These are phyloP conservation scores for Oryza officinalis DNA, from an alignment of 176 grass and related monocot genomes.

Conservation along the genomic window DNA sequence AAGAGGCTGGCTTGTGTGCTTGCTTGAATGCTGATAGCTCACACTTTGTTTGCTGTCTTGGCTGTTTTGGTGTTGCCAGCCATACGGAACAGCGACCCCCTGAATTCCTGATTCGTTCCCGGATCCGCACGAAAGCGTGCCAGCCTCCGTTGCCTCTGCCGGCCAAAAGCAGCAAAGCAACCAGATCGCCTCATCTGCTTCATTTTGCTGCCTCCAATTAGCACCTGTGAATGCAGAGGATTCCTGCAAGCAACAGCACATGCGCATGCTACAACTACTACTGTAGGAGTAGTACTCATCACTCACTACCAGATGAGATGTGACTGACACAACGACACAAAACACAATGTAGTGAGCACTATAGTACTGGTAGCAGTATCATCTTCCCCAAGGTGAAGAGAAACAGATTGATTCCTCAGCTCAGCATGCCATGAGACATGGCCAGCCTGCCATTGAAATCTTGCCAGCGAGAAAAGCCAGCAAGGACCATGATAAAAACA, in stretches of 20 bases:
- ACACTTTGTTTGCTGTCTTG: background rate
- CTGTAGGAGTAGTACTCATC: too few relatives aligned
- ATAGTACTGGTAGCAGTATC: too few relatives aligned
- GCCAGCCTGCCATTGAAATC: constrained; percentile 10
- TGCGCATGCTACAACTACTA: too few relatives aligned
- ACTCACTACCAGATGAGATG: background rate
- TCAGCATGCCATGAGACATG: background rate
- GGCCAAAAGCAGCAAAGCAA: background rate
- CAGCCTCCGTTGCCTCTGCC: background rate
- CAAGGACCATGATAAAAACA: background rate
- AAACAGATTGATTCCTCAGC: background rate
- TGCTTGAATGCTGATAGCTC: background rate
- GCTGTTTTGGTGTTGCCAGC: background rate
- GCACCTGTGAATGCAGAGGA: background rate
- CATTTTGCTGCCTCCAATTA: background rate
- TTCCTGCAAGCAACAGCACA: background rate
- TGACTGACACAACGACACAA: background rate
- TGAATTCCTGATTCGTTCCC: background rate
- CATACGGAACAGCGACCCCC: background rate
- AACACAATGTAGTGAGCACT: background rate
- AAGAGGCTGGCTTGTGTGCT: background rate
- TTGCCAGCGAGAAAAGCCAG: background rate
- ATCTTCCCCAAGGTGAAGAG: background rate
- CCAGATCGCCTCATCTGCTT: background rate
- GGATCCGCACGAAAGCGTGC: background rate